Percentiles rank a stretch among this genome's conserved stretches.
Conservation (phyloP, 1,284 basidiomycete species). For the Moesziomyces antarcticus region DNA sequence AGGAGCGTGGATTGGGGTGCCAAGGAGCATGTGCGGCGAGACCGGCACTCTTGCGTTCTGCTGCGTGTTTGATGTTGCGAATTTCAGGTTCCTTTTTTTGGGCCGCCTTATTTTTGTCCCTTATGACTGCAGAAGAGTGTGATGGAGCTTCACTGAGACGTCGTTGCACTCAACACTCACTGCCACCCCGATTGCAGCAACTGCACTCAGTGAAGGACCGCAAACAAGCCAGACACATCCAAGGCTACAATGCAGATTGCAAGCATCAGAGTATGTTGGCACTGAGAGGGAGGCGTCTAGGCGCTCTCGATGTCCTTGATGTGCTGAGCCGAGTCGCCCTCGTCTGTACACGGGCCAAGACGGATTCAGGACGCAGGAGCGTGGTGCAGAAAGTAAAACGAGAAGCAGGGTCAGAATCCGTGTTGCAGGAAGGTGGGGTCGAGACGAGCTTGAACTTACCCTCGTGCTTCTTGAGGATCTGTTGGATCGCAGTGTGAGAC, state of each 20-base stretch:
- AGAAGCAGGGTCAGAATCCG: background rate
- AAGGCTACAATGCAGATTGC: too few species aligned
- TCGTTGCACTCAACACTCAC: too few species aligned
- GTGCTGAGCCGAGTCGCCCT: slow-evolving; percentile 54
- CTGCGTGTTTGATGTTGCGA: too few species aligned
- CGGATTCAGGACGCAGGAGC: background rate
- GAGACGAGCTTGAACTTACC: slow-evolving; percentile 28
- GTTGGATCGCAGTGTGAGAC: background rate
- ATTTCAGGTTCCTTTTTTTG: slow-evolving; percentile 1
- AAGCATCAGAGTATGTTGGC: too few species aligned
- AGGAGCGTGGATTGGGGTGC: background rate
- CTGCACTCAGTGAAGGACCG: too few species aligned
- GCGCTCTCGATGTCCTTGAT: slow-evolving; percentile 57
- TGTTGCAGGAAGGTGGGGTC: too few species aligned
- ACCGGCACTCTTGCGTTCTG: background rate
- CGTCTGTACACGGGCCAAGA: slow-evolving; percentile 24
- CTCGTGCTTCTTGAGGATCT: slow-evolving; percentile 59
- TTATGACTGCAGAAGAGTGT: too few species aligned
- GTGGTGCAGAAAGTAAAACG: background rate
- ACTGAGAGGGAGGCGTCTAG: slow-evolving; percentile 12
- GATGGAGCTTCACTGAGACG: too few species aligned
- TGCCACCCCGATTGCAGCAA: too few species aligned
- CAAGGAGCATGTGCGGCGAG: background rate
- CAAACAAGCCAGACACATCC: too few species aligned
- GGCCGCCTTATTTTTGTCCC: background rate